phyloP scores from a whole-genome alignment of 73 alveolate species.

The Diophrys appendiculata region DNA sequence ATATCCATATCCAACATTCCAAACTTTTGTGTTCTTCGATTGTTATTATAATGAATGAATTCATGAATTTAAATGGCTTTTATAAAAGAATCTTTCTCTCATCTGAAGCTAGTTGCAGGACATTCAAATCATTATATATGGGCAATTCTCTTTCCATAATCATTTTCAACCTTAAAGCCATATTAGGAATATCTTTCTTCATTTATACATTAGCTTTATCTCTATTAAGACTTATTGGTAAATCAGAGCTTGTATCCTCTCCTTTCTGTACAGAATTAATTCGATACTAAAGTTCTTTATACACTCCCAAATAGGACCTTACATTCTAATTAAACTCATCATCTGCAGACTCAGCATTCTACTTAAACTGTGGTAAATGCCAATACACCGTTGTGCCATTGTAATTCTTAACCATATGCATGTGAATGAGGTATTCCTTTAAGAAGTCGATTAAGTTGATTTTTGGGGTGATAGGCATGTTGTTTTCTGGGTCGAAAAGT shows the following conservation, averaged over 20 bases:
- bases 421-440: too few relatives aligned
- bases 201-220: constrained; percentile 21
- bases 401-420: too few relatives aligned
- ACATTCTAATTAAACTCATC: constrained; percentile 8
- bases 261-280: constrained; percentile 19
- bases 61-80: constrained; percentile 3
- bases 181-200: constrained; percentile 35
- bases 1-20: constrained; percentile 63
- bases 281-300: constrained; percentile 21
- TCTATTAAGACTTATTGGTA: constrained; percentile 41
- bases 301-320: constrained; percentile 16
- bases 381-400: background rate
- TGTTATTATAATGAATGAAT: constrained; percentile 17
- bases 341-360: constrained; percentile 1
- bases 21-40: constrained; percentile 27
- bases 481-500: too few relatives aligned
- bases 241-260: too few relatives aligned
- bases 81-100: constrained; percentile 20
- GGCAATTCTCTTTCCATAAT: constrained; percentile 59
- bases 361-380: background rate
- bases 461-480: too few relatives aligned
- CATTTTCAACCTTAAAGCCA: constrained; percentile 32
- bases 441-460: too few relatives aligned
- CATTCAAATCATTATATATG: constrained; percentile 20
- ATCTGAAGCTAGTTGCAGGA: constrained; percentile 14